A percentile compares a stretch with the other conserved stretches of the same genome.
phyloP scores from a whole-genome alignment of 2,329 filamentous ascomycete species.

The Monosporascus cannonballus region DNA sequence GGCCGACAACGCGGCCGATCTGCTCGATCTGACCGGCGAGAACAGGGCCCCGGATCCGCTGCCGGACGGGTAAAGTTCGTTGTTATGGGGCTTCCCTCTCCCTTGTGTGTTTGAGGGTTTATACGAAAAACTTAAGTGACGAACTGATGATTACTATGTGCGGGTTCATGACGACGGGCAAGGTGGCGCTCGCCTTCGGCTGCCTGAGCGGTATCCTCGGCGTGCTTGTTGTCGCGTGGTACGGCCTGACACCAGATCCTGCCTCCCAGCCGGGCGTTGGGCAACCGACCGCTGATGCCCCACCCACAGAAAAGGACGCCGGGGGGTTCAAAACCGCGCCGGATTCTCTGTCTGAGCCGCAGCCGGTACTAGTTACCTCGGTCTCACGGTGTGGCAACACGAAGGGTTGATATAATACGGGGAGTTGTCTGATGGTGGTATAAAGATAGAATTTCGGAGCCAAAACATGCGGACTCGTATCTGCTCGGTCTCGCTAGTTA shows the following conservation, averaged over 20 bases:
- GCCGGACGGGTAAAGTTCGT: constrained; percentile 50
- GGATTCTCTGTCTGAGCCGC: background rate
- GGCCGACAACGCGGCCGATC: constrained; percentile 60
- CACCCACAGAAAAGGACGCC: background rate
- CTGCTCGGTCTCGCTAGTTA: too few species aligned
- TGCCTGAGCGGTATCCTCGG: constrained; percentile 63
- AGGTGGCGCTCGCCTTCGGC: constrained; percentile 70
- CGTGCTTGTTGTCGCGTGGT: constrained; percentile 61
- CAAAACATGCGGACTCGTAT: too few species aligned
- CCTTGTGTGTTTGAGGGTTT: background rate
- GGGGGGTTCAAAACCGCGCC: background rate
- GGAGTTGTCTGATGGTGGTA: too few species aligned
- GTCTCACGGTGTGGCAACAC: background rate
- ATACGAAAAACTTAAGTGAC: background rate
- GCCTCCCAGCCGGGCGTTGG: constrained; percentile 4
- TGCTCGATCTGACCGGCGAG: constrained; percentile 57
- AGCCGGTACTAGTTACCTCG: background rate
- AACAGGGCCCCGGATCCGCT: constrained; percentile 49
- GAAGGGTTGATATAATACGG: background rate
- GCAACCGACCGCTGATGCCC: constrained; percentile 4
- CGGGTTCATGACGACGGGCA: constrained; percentile 63
- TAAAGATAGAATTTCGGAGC: too few species aligned
- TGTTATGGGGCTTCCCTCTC: background rate
- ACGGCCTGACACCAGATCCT: constrained; percentile 41
- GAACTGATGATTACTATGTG: background rate